phyloP scores from a whole-genome alignment of 2,329 filamentous ascomycete species.

The Teratosphaeria zuluensis region DNA sequence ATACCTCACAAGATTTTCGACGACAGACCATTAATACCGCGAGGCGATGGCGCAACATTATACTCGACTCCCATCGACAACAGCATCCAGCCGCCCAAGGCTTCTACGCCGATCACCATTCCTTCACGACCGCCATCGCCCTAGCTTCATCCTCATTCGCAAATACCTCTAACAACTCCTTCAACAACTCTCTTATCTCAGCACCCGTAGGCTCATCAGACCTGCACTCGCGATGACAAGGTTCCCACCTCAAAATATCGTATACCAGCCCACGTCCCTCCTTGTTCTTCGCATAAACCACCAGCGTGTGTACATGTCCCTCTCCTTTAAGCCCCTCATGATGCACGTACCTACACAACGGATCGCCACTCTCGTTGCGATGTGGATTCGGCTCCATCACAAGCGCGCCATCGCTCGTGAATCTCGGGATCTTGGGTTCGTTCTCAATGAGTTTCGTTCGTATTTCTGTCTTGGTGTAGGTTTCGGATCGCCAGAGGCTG shows the following conservation, averaged over 20 bases:
- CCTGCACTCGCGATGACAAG: neutral
- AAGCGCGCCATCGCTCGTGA: neutral
- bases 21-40: neutral
- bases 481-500: neutral
- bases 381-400: neutral
- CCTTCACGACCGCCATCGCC: too few species aligned
- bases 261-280: neutral
- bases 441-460: neutral
- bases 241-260: neutral
- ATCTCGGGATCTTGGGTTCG: neutral
- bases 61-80: neutral
- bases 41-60: neutral
- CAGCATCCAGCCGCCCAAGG: neutral
- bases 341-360: neutral
- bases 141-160: neutral
- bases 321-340: neutral
- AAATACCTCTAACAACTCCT: neutral
- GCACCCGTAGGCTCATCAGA: neutral
- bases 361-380: neutral
- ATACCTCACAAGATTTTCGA: neutral
- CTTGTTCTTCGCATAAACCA: neutral
- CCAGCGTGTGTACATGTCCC: neutral
- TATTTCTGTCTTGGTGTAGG: neutral
- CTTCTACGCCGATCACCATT: neutral
- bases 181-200: neutral